Conservation (phyloP, 306 rosid species). For the Potentilla sterilis region DNA sequence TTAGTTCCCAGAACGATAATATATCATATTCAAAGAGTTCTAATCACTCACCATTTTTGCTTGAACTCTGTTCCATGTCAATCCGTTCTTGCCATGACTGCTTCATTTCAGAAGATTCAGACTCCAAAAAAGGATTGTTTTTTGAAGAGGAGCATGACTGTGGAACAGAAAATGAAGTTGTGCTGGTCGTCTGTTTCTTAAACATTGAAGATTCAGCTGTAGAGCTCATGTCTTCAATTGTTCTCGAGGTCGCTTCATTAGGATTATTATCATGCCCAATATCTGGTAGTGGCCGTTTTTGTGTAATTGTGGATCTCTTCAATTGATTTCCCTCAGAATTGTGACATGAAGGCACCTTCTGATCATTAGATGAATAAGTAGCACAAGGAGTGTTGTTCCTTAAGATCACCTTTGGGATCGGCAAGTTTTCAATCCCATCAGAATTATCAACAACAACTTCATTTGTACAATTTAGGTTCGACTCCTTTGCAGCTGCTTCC, state of each 20-base stretch:
- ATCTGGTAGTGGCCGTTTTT: conserved; percentile 30
- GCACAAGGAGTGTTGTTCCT: conserved; percentile 45
- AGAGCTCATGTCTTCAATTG: conserved; percentile 61
- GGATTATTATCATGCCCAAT: conserved; percentile 18
- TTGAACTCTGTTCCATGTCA: conserved; percentile 52
- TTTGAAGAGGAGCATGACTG: conserved; percentile 54
- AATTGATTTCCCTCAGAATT: conserved; percentile 31
- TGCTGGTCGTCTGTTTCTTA: conserved; percentile 62
- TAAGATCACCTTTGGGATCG: conserved; percentile 43
- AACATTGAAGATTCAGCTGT: conserved; percentile 78
- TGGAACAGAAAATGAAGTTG: conserved; percentile 71
- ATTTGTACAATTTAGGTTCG: conserved; percentile 41
- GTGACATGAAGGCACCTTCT: conserved; percentile 72
- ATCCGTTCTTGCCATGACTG: conserved; percentile 47
- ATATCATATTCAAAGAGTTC: neutral
- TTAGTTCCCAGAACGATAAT: neutral
- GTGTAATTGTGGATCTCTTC: conserved; percentile 44
- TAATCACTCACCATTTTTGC: conserved; percentile 45
- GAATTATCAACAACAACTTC: conserved; percentile 79
- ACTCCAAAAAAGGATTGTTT: conserved; percentile 22
- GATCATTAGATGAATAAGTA: conserved; percentile 81
- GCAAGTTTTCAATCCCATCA: conserved; percentile 31
- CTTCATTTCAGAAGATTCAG: conserved; percentile 46
- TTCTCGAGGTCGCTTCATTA: conserved; percentile 29
- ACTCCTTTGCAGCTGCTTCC: conserved; percentile 58